phyloP scores from a whole-genome alignment of 371 early-diverging fungal species.

The Vairimorpha ceranae region DNA sequence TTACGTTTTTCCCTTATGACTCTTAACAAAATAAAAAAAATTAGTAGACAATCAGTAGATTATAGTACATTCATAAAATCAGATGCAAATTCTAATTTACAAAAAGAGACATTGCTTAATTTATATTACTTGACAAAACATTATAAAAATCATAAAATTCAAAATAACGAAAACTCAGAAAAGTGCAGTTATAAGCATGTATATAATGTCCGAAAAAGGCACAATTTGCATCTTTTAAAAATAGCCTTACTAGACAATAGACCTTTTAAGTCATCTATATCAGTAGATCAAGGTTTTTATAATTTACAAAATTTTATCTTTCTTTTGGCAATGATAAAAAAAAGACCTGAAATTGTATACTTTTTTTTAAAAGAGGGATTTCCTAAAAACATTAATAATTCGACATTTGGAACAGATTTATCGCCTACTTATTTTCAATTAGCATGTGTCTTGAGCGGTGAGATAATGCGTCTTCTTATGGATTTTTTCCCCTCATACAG shows the following conservation, averaged over 20 bases:
- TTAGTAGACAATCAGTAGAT: conserved; percentile 25
- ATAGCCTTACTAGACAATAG: conserved; percentile 36
- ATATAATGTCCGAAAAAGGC: background rate
- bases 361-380: conserved; percentile 54
- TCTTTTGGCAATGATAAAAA: conserved; percentile 54
- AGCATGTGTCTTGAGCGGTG: conserved; percentile 29
- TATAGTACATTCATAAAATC: conserved; percentile 42
- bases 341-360: conserved; percentile 45
- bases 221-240: conserved; percentile 24
- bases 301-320: conserved; percentile 50
- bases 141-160: conserved; percentile 29
- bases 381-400: conserved; percentile 43
- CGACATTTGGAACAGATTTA: conserved; percentile 43
- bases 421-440: conserved; percentile 53
- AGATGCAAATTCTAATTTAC: conserved; percentile 36
- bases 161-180: conserved; percentile 1
- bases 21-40: conserved; percentile 4
- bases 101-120: conserved; percentile 33
- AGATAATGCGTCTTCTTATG: conserved; percentile 19
- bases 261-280: conserved; percentile 15
- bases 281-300: background rate
- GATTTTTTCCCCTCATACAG: conserved; percentile 8
- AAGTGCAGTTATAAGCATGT: background rate
- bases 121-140: conserved; percentile 23
- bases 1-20: conserved; percentile 15